Conservation (phyloP, 345 rosid species). For the Populus pruinosa region DNA sequence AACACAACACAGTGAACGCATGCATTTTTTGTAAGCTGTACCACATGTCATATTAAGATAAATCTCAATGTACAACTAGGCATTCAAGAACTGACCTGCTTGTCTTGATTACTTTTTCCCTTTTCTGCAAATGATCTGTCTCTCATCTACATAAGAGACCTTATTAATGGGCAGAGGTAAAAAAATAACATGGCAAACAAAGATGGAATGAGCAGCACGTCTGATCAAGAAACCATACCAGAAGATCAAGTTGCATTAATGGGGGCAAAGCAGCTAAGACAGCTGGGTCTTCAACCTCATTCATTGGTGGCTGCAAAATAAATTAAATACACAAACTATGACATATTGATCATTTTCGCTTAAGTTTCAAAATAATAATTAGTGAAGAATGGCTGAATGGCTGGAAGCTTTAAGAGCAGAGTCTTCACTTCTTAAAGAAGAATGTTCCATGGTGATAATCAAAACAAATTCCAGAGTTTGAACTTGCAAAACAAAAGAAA, state of each 20-base stretch:
- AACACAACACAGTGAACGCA: neutral
- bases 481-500: neutral
- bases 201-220: slow-evolving; percentile 7
- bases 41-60: neutral
- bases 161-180: neutral
- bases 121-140: slow-evolving; percentile 94
- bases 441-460: neutral
- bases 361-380: neutral
- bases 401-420: neutral
- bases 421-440: neutral
- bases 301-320: slow-evolving; percentile 36
- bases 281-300: slow-evolving; percentile 69
- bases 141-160: slow-evolving; percentile 60
- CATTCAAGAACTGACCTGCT: slow-evolving; percentile 56
- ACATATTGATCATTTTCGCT: neutral
- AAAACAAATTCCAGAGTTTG: neutral
- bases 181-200: neutral
- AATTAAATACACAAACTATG: neutral
- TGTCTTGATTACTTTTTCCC: slow-evolving; percentile 84
- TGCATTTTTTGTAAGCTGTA: neutral
- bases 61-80: neutral
- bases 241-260: slow-evolving; percentile 86
- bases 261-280: slow-evolving; percentile 85
- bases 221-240: slow-evolving; percentile 30
- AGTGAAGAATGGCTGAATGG: neutral